A percentile compares a stretch with the other conserved stretches of the same genome.
Evolutionary conservation across 345 rosid genomes (phyloP).

Genomic region (Lepidium sativum): DNA sequence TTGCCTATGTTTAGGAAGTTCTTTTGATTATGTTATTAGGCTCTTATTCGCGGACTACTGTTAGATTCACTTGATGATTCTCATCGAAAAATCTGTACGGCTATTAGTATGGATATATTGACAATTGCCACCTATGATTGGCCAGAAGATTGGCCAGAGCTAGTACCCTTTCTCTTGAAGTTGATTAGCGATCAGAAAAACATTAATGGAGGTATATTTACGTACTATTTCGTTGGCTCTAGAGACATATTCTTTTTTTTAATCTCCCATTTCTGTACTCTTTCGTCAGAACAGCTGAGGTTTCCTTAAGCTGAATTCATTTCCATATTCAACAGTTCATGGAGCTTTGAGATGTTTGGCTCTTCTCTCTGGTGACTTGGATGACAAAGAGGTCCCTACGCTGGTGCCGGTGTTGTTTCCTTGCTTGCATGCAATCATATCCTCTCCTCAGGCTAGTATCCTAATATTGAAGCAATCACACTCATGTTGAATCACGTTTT

Average conservation of each 20-base stretch:
- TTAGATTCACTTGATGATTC: constrained; percentile 68
- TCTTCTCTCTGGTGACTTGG: constrained; percentile 77
- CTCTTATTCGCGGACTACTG: constrained; percentile 57
- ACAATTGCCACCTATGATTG: constrained; percentile 81
- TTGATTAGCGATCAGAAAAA: constrained; percentile 53
- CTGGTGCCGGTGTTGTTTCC: constrained; percentile 78
- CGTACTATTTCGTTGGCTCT: background rate
- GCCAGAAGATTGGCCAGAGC: constrained; percentile 92
- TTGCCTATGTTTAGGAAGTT: background rate
- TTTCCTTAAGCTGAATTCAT: constrained; percentile 7
- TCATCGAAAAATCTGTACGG: constrained; percentile 74
- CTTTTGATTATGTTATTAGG: constrained; percentile 42
- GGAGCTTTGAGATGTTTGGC: constrained; percentile 89
- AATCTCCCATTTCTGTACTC: background rate
- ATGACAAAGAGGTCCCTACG: constrained; percentile 68
- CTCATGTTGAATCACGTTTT: background rate
- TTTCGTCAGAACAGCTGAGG: background rate
- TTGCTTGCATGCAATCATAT: constrained; percentile 61
- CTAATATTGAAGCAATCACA: background rate
- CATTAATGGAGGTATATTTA: constrained; percentile 55
- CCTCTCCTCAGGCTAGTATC: constrained; percentile 66
- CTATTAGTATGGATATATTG: constrained; percentile 77
- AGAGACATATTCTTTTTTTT: background rate
- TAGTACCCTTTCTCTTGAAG: constrained; percentile 66
- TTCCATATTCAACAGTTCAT: constrained; percentile 44